phyloP scores from a whole-genome alignment of 371 early-diverging fungal genomes.

The Mortierella sp. region DNA sequence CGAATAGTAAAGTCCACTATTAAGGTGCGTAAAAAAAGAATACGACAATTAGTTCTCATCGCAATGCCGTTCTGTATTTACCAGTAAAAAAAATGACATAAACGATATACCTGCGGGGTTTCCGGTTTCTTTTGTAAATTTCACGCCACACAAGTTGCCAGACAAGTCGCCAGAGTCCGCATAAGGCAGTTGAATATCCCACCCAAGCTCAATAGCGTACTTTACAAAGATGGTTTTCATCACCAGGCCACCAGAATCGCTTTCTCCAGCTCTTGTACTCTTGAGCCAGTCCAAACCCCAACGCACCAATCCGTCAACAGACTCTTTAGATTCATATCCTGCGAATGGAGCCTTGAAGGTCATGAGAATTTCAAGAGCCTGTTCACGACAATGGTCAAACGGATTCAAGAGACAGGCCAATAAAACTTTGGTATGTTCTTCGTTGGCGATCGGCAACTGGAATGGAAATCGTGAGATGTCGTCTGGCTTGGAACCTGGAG shows the following conservation, averaged over 20 bases:
- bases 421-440: constrained; percentile 64
- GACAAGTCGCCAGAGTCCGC: constrained; percentile 13
- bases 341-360: constrained; percentile 71
- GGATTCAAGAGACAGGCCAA: constrained; percentile 74
- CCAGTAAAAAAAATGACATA: constrained; percentile 1
- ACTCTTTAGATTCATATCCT: constrained; percentile 59
- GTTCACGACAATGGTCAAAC: constrained; percentile 77
- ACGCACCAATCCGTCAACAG: constrained; percentile 69
- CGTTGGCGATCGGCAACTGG: constrained; percentile 63
- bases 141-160: constrained; percentile 4
- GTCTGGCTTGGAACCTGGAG: constrained; percentile 60
- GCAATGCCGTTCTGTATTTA: neutral
- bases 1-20: constrained; percentile 63
- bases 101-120: constrained; percentile 42
- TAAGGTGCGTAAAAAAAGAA: neutral
- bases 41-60: no score
- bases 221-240: constrained; percentile 83
- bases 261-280: constrained; percentile 83
- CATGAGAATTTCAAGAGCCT: constrained; percentile 74
- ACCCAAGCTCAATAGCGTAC: constrained; percentile 74
- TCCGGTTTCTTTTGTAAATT: constrained; percentile 29
- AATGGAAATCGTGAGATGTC: constrained; percentile 70
- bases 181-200: constrained; percentile 42
- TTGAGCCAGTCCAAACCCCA: constrained; percentile 74
- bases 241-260: constrained; percentile 86